A percentile compares a stretch with the other conserved stretches of the same genome.
Conservation (phyloP, 371 early-diverging fungal species). For the Batkoa obscura region DNA sequence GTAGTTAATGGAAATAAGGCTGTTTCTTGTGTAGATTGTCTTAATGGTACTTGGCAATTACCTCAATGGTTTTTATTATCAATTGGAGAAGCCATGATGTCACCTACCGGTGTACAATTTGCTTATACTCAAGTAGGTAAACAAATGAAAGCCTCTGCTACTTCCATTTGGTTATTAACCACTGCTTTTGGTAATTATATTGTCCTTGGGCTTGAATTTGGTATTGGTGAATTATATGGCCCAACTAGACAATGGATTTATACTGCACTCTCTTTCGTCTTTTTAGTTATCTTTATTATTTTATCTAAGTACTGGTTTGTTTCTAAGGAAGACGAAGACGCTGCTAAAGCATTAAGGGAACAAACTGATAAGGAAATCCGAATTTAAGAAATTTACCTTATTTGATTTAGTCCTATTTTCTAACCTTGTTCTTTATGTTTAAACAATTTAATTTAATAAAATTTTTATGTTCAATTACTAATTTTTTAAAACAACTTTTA, state of each 20-base stretch:
- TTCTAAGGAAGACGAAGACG: constrained; percentile 4
- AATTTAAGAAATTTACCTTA: too few relatives aligned
- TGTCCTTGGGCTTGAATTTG: background rate
- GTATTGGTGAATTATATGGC: background rate
- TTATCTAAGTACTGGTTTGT: constrained; percentile 2
- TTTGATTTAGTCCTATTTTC: too few relatives aligned
- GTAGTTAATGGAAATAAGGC: background rate
- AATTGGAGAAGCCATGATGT: constrained; percentile 31
- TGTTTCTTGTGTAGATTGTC: constrained; percentile 10
- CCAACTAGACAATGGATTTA: background rate
- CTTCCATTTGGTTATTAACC: constrained; percentile 20
- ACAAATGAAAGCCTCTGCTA: constrained; percentile 10
- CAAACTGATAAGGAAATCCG: too few relatives aligned
- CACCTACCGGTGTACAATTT: constrained; percentile 33
- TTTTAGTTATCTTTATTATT: background rate
- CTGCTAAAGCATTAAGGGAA: background rate
- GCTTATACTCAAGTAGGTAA: constrained; percentile 3
- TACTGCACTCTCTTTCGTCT: background rate
- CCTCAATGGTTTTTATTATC: constrained; percentile 36
- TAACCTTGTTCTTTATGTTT: too few relatives aligned
- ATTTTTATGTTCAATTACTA: too few relatives aligned
- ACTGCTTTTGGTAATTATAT: constrained; percentile 10
- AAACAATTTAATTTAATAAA: too few relatives aligned
- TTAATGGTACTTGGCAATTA: constrained; percentile 19
- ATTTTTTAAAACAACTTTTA: too few relatives aligned